phyloP scores from a whole-genome alignment of 2,329 filamentous ascomycete genomes.

The Escovopsis sp. region DNA sequence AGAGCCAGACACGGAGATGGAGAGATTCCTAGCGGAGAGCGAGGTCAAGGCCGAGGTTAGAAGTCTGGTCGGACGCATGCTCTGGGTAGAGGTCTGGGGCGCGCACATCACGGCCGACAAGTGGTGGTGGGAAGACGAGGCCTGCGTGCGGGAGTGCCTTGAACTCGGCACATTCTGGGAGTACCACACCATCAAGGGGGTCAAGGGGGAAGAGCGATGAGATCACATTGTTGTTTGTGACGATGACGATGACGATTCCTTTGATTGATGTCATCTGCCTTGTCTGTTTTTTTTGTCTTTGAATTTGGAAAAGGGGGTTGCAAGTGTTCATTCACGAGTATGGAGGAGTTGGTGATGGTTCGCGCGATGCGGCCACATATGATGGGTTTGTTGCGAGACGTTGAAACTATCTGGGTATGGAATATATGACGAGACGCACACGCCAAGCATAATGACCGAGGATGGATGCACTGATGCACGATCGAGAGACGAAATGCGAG shows the following conservation, averaged over 20 bases:
- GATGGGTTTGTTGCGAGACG: too few relatives aligned
- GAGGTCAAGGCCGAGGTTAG: conserved; percentile 32
- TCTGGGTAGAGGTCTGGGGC: conserved; percentile 50
- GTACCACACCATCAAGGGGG: conserved; percentile 40
- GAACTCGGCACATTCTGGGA: conserved; percentile 42
- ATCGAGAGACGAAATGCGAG: too few relatives aligned
- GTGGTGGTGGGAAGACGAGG: conserved; percentile 50
- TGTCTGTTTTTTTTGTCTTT: too few relatives aligned
- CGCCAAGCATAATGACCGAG: too few relatives aligned
- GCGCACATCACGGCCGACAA: conserved; percentile 29
- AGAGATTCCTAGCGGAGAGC: conserved; percentile 11
- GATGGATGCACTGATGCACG: too few relatives aligned
- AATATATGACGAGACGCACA: too few relatives aligned
- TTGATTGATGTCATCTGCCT: neutral
- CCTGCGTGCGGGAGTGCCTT: conserved; percentile 39
- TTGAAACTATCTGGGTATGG: too few relatives aligned
- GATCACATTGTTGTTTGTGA: neutral
- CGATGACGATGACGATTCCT: neutral
- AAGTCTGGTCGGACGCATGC: conserved; percentile 37
- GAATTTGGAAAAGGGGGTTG: too few relatives aligned
- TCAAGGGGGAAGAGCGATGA: conserved; percentile 24
- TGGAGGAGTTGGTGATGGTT: too few relatives aligned
- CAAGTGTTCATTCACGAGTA: too few relatives aligned
- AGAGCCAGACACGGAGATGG: conserved; percentile 12
- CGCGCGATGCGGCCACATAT: too few relatives aligned